Base-by-base conservation (phyloP, 1,284 basidiomycete genomes). In the Neolentinus lepideus region DNA sequence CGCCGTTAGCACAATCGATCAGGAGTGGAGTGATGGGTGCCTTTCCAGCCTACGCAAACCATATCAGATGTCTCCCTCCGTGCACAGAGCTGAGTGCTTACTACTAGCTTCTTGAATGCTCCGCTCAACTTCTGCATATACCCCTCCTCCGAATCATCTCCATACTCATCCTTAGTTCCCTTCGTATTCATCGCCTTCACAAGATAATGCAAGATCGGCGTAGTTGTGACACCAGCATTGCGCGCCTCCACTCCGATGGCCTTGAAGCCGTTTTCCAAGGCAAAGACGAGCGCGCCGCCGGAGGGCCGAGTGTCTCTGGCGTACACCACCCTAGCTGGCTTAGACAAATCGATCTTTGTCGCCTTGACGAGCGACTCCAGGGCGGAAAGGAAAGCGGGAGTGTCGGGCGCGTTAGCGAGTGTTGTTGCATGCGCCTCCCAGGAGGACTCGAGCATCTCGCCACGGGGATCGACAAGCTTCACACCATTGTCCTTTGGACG, bases 1-100 rank as follows among this genome's bases (percentile, higher is more conserved):
- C 97, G 26, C 97, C 97, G 66, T 99, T 99, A 26, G 97, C 97
- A 68, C 97, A 99, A 71, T 99, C 97, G 43, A 99, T 81, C 16
- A 91, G 71, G 35, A 99, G 69, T 16, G 87, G 81, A 2, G 78
- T 66, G 11, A 81, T 74, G 25, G 79, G 71, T 48, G 78, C 67
- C 70, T 88, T 79, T 62, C 88, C 87, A 58, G 77, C 69, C 87
- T 89, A 47, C 31, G 50, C 21, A 38, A 54, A 43, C n/a, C 58
- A 56, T 27, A 53, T 60, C 36, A 59, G 48, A n/a, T n/a, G n/a
- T n/a, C n/a, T n/a, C n/a, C n/a, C n/a, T n/a, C n/a, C n/a, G n/a
- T n/a, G n/a, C n/a, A n/a, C n/a, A n/a, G n/a, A n/a, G n/a, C n/a
- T n/a, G n/a, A n/a, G n/a, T 51, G 48, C 91, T 65, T 66, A 94